phyloP scores from a whole-genome alignment of 441 rosid genomes.

The Gossypium trilobum region DNA sequence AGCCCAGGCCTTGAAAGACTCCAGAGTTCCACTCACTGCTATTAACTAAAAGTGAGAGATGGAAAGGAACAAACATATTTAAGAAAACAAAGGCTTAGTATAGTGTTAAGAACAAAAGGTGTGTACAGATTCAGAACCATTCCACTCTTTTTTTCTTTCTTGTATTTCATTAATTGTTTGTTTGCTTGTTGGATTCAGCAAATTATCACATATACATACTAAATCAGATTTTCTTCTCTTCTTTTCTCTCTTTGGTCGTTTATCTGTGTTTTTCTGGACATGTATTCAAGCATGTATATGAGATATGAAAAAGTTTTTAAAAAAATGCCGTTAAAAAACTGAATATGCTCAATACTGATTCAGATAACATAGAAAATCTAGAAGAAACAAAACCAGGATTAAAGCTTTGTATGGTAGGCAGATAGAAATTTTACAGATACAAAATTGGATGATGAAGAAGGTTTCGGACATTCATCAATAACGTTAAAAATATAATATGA shows the following conservation, averaged over 20 bases:
- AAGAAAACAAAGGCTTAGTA: neutral
- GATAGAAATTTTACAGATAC: too few species aligned
- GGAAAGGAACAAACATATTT: neutral
- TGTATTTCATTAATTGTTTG: conserved; percentile 28
- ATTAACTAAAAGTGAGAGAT: conserved; percentile 39
- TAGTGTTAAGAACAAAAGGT: conserved; percentile 4
- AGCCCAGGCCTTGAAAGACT: conserved; percentile 59
- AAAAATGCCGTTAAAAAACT: too few species aligned
- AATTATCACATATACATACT: conserved; percentile 13
- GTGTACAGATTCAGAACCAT: conserved; percentile 27
- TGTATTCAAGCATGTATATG: too few species aligned
- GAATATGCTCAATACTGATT: too few species aligned
- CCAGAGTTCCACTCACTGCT: conserved; percentile 82
- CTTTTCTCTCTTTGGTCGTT: neutral
- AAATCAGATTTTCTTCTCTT: neutral
- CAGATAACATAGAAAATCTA: too few species aligned
- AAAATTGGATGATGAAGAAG: too few species aligned
- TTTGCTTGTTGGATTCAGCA: conserved; percentile 11
- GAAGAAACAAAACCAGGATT: too few species aligned
- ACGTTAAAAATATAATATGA: too few species aligned
- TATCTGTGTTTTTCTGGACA: too few species aligned
- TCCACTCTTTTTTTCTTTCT: neutral
- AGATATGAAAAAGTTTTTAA: too few species aligned
- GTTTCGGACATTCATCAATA: too few species aligned
- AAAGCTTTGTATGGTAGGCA: too few species aligned